Base-by-base conservation (phyloP, 495 filamentous ascomycete species). In the Cercophora scortea region DNA sequence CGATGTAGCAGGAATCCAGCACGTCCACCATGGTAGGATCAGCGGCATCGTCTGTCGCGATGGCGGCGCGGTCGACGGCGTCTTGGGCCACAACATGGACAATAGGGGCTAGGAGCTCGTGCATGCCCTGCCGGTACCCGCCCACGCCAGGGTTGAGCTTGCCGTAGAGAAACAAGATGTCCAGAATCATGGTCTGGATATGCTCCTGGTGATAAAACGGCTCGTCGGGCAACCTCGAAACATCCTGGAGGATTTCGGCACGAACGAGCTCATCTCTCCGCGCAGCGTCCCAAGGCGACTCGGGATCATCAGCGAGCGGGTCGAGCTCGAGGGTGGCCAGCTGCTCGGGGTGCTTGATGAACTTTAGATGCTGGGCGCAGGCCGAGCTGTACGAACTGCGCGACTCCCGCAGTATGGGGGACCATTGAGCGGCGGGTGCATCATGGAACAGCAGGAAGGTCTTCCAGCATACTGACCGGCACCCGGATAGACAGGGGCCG, bases 381-480 rank as follows among this genome's bases (percentile, higher is more conserved):
- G 93, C 63, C 34, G 84, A 81, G 6, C 68, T 64, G 67, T 96
- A 98, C 16, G 85, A 80, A 53, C 78, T 80, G 45, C 93, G 80
- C 12, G 86, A 82, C 55, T 89, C 79, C 39, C 68, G 66, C 8
- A 96, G 69, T 38, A 77, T 80, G 40, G 75, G 71, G 7, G 78
- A 70, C 90, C 92, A 98, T 65, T 78, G 71, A 36, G 79, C 71
- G 13, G 76, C 74, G 46, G 88, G 79, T 19, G 86, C 73, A 43
- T 76, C 76, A 46, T 86, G 81, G 69, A 87, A 92, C 41, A 96
- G 76, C 33, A 97, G 70, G 67, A 95, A 95, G 43, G 79, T 79
- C 83, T 94, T 97, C 93, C 93, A 98, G 68, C 88, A 95, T 45
- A 95, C 77, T 19, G 91, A 96, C 39, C 93, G 80, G 50, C 91